Evolutionary conservation across 1,284 basidiomycete genomes (phyloP), one percentile per base, ranked within the genome.

Genomic region (Singerocomus inundabilis): DNA sequence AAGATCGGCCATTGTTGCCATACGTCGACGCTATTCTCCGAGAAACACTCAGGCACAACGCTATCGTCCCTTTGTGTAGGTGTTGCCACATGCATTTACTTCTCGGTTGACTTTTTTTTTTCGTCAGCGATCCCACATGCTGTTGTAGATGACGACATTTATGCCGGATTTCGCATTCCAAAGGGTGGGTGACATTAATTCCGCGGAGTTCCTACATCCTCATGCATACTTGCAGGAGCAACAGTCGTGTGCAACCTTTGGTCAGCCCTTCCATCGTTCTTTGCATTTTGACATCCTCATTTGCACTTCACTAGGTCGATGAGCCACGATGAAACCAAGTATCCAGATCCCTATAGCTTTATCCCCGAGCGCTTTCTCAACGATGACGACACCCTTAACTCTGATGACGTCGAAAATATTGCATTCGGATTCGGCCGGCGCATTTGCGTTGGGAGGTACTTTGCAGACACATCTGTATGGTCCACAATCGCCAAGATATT

Each of bases 291-390:
- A n/a, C n/a, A n/a, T n/a, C 2, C 26, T 16, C 16, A 5, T 38
- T 16, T n/a, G n/a, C n/a, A n/a, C n/a, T n/a, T n/a, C n/a, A n/a
- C n/a, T 12, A 66, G 60, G 60, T 59, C 61, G 2, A 61, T 65
- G 58, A 21, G 39, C 3, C 63, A 37, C n/a, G 16, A 66, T 5
- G 54, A 52, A 28, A 26, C 37, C 33, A 66, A 51, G 50, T 66
- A 52, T 18, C 48, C 51, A 2, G 48, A 52, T 0, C 32, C 60
- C 1, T 16, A 62, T 13, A 29, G 49, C 21, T 66, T 59, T 18
- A 51, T 43, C 13, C 60, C 63, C 2, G 63, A 62, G n/a, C 56
- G 63, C n/a, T 62, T 63, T 28, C 49, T 66, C 15, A 21, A 45
- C 2, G 46, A 43, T 1, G 57, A 64, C 1, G 51, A 56, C 3